Evolutionary conservation across 2,329 filamentous ascomycete species (phyloP).

Genomic region (Penicillium brevicompactum): DNA sequence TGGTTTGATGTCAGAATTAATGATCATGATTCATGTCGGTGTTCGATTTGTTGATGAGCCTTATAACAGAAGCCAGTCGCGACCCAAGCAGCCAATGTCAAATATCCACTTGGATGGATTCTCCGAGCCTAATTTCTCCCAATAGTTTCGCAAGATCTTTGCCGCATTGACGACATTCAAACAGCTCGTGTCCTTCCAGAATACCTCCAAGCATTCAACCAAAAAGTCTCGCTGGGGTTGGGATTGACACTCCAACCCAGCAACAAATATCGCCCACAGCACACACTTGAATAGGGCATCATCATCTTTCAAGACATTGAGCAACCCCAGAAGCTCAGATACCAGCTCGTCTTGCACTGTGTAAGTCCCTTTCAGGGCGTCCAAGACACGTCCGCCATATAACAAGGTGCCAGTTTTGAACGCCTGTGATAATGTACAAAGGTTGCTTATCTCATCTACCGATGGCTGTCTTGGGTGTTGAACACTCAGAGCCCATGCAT

Average conservation of each 20-base stretch:
- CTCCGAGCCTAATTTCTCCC: slow-evolving; percentile 17
- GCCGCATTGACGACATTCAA: slow-evolving; percentile 37
- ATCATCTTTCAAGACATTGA: slow-evolving; percentile 27
- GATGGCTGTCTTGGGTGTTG: slow-evolving; percentile 16
- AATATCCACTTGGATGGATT: slow-evolving; percentile 32
- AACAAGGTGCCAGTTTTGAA: slow-evolving; percentile 34
- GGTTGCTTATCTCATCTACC: slow-evolving; percentile 16
- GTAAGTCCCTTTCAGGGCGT: slow-evolving; percentile 18
- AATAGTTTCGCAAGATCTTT: slow-evolving; percentile 30
- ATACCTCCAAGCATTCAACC: slow-evolving; percentile 25
- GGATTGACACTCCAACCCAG: slow-evolving; percentile 32
- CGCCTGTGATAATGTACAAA: slow-evolving; percentile 29
- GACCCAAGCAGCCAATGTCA: slow-evolving; percentile 28
- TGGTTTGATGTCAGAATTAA: neutral
- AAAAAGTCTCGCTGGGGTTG: slow-evolving; percentile 27
- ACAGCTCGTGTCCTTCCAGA: slow-evolving; percentile 35
- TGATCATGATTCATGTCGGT: no score
- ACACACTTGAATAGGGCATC: slow-evolving; percentile 34
- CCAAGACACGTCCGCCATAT: slow-evolving; percentile 36
- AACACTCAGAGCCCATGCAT: slow-evolving; percentile 27
- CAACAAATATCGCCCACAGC: slow-evolving; percentile 39
- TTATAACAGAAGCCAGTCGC: slow-evolving; percentile 36
- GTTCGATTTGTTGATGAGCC: neutral
- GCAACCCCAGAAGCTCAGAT: slow-evolving; percentile 26
- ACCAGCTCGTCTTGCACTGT: slow-evolving; percentile 24